Evolutionary conservation across 306 rosid species (phyloP), one percentile per base, ranked within the genome.

Genomic region (Dryas alaskensis): DNA sequence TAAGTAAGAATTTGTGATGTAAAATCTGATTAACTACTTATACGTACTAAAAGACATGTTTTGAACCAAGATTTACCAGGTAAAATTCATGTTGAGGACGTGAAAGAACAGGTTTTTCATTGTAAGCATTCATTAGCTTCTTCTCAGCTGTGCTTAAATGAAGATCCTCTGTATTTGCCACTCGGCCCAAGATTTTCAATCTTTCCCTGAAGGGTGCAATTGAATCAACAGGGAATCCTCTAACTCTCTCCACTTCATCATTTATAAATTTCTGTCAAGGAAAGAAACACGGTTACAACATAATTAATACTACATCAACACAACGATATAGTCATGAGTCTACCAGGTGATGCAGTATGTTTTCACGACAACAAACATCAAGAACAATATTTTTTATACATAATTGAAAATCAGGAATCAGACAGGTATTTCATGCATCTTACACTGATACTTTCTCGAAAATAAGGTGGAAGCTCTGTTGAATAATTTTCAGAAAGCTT

Each of bases 71-170:
- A 75, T 40, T 73, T 81, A 94, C 99, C 95, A 87, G 76, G 87
- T 66, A 94, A 86, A 92, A 94, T 69, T 94, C 99, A 10, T 94
- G 99, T 53, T 94, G 99, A 54, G 99, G 99, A 9, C 99, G 97
- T 10, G 99, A 89, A 75, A 94, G 96, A 60, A 92, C 89, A 76
- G 98, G 98, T 46, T 88, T 94, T 86, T 93, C 98, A n/a, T 93
- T 93, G 89, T 88, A 94, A 42, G 97, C 92, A 76, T 81, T 92
- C 92, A 94, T 83, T 40, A 94, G 87, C 89, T 88, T 94, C 89
- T 86, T 94, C 81, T 92, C 96, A 10, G 97, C 71, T 5, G 97
- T 66, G 46, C 91, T 65, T 80, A 94, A 82, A 66, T 84, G 84
- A 83, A 94, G 97, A 82, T 83, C 89, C 80, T 94, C 97, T 79